A percentile compares a stretch with the other conserved stretches of the same genome.
phyloP scores from a whole-genome alignment of 768 basidiomycete species.

The Leucosporidium yakuticum region DNA sequence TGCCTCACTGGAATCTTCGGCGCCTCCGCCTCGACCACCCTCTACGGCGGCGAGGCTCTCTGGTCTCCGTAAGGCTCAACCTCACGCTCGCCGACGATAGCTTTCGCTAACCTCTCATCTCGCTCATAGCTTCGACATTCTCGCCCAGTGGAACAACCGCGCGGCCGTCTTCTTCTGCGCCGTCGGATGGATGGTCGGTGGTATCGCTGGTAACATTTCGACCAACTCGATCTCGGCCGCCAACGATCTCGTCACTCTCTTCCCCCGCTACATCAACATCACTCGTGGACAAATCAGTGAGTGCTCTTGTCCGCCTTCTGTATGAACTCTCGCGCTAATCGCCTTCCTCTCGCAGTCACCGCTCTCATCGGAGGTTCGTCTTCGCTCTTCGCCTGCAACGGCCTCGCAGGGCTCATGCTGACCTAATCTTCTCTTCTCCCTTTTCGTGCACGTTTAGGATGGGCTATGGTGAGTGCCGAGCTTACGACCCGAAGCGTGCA shows the following conservation, averaged over 20 bases:
- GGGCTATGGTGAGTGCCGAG: too few species aligned
- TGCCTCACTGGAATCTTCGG: constrained; percentile 6
- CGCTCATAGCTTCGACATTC: constrained; percentile 14
- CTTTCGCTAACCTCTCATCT: background rate
- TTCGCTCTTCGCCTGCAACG: too few species aligned
- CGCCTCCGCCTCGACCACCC: constrained; percentile 18
- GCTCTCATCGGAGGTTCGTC: too few species aligned
- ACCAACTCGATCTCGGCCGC: constrained; percentile 72
- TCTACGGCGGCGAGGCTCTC: constrained; percentile 25
- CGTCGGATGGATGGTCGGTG: constrained; percentile 47
- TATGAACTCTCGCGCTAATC: too few species aligned
- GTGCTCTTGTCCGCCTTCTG: too few species aligned
- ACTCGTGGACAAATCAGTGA: constrained; percentile 55
- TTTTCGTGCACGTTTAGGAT: too few species aligned
- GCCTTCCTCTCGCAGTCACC: too few species aligned
- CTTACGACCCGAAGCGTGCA: too few species aligned
- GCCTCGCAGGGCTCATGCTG: too few species aligned
- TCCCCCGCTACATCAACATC: constrained; percentile 72
- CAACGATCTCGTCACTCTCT: constrained; percentile 77
- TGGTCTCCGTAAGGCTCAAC: constrained; percentile 13
- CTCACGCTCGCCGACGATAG: too few species aligned
- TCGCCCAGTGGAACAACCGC: constrained; percentile 65
- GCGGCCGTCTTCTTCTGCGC: constrained; percentile 43
- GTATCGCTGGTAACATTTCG: constrained; percentile 51
- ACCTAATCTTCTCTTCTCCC: too few species aligned